Base-by-base conservation (phyloP, 2,329 filamentous ascomycete genomes). In the Helotiales sp. region DNA sequence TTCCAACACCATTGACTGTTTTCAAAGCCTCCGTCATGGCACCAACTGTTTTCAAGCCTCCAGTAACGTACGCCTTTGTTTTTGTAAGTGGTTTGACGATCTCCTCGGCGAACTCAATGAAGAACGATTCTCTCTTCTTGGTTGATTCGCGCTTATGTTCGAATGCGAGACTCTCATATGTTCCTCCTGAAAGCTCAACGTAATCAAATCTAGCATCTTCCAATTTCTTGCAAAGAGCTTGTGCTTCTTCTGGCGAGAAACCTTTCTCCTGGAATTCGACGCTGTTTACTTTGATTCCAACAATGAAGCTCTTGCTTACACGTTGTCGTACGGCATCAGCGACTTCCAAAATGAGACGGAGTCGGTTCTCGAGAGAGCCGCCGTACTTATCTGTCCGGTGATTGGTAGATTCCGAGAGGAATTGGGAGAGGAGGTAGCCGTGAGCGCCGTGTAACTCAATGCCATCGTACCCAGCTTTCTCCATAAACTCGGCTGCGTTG, bases 161-260 rank as follows among this genome's bases (percentile, higher is more conserved):
- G 31, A 70, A 69, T 1, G 59, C 67, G 5, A 83, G 77, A 55
- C 83, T 71, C 62, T 86, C 80, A 61, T 83, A 86, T 0, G 73
- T 81, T 0, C 88, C 87, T 0, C 87, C 88, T 17, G 80, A 84
- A 25, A 90, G 79, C 70, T 91, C 87, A 1, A 90, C 72, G 62
- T 89, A 89, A 70, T 90, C 87, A 52, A 84, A 82, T 7, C 69
- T 70, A 58, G 79, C 76, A 48, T 73, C 67, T 66, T 84, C 80
- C 1, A 84, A 72, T 22, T 76, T 68, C 42, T 73, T 69, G 69
- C 77, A 80, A 1, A 90, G 72, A 5, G 74, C 81, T 29, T 75
- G 72, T 2, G 87, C 74, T 65, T 89, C 86, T 51, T 82, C 79
- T 30, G 88, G 73, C 38, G 79, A 82, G 31, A 83, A 78, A 0